Evolutionary conservation across 768 basidiomycete genomes (phyloP).

Genomic region (Cytidiella melzeri): DNA sequence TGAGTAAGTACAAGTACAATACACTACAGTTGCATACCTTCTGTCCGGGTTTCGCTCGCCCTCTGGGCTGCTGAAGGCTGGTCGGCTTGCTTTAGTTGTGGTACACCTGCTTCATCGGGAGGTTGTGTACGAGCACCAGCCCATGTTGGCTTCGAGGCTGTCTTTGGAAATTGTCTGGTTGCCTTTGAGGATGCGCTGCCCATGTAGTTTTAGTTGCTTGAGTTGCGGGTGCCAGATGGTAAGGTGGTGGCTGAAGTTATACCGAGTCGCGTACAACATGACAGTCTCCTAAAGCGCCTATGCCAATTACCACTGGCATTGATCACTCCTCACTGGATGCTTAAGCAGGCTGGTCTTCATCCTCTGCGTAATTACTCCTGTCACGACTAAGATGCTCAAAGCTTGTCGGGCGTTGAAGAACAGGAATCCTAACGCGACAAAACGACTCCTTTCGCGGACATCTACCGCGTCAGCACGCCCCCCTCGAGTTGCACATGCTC

Average conservation of each 20-base stretch:
- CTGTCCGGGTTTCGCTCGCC: slow-evolving; percentile 47
- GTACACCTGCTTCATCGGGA: slow-evolving; percentile 16
- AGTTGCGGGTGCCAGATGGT: too few relatives aligned
- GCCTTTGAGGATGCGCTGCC: slow-evolving; percentile 58
- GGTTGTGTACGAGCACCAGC: slow-evolving; percentile 39
- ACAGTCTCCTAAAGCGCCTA: too few relatives aligned
- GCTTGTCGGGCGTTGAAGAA: slow-evolving; percentile 3
- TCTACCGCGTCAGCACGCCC: neutral
- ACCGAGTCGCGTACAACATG: too few relatives aligned
- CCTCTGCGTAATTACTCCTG: too few relatives aligned
- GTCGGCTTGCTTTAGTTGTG: slow-evolving; percentile 7
- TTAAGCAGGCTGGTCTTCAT: too few relatives aligned
- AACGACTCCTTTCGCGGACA: slow-evolving; percentile 8
- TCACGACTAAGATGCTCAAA: neutral
- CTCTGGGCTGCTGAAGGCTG: slow-evolving; percentile 13
- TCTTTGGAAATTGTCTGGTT: slow-evolving; percentile 46
- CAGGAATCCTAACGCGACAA: neutral
- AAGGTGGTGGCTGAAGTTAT: too few relatives aligned
- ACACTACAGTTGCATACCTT: slow-evolving; percentile 29
- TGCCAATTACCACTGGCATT: too few relatives aligned
- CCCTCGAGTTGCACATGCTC: neutral
- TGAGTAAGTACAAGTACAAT: neutral
- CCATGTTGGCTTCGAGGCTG: slow-evolving; percentile 35
- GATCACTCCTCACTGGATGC: too few relatives aligned
- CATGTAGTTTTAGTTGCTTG: too few relatives aligned